These are phyloP conservation scores for Trichocomaceae sp. DNA, from an alignment of 2,329 filamentous ascomycete species.

Conservation along the genomic window DNA sequence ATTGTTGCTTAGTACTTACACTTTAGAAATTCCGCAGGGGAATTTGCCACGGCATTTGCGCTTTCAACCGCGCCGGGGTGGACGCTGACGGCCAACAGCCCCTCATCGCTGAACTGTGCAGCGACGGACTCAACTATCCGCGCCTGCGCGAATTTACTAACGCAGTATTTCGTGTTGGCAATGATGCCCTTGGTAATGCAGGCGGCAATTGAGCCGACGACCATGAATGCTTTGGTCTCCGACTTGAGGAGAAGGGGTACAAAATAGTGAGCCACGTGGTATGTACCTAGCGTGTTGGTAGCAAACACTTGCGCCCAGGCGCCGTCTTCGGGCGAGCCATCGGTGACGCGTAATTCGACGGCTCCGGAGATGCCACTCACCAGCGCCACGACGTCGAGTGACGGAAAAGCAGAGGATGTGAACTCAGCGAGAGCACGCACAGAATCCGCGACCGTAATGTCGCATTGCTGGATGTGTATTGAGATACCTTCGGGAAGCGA, in stretches of 20 bases:
- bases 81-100: constrained; percentile 23
- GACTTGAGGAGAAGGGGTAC: constrained; percentile 23
- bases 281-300: constrained; percentile 33
- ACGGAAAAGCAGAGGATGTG: constrained; percentile 2
- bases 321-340: constrained; percentile 26
- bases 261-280: constrained; percentile 30
- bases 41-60: constrained; percentile 26
- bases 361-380: constrained; percentile 24
- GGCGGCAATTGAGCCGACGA: constrained; percentile 23
- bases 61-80: constrained; percentile 32
- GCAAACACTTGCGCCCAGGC: constrained; percentile 24
- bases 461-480: constrained; percentile 23
- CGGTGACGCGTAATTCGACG: constrained; percentile 26
- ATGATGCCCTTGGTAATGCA: constrained; percentile 34
- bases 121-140: constrained; percentile 32
- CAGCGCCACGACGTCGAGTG: constrained; percentile 17
- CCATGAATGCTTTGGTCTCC: constrained; percentile 25
- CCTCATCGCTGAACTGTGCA: constrained; percentile 23
- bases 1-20: constrained; percentile 8
- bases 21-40: constrained; percentile 18
- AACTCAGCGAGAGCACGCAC: constrained; percentile 19
- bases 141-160: constrained; percentile 31
- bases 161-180: constrained; percentile 34
- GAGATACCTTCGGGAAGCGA: constrained; percentile 16
- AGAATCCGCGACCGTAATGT: constrained; percentile 23